Evolutionary conservation across 768 basidiomycete species (phyloP), one percentile per base, ranked within the genome.

Genomic region (Auricularia cornea): DNA sequence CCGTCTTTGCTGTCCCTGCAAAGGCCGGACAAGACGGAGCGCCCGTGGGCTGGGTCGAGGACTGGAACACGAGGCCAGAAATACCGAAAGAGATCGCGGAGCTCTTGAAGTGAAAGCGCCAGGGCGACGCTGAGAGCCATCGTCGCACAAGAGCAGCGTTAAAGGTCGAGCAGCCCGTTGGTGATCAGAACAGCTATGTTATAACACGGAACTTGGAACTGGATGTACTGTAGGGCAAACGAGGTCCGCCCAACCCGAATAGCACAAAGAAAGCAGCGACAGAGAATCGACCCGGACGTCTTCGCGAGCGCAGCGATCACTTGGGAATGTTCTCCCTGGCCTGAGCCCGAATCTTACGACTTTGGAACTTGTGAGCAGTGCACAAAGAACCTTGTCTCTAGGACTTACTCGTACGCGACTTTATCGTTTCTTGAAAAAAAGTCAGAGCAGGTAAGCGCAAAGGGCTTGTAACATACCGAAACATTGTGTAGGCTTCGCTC

Each of bases 401-500:
- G 12, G 20, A 80, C 87, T 76, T 71, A 92, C 92, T 97, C 93
- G 70, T 98, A 98, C 31, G 93, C 94, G 23, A 80, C 77, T 70
- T 91, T 92, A 78, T 98, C 96, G 71, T 95, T 98, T 80, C 95
- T 97, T 32, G 14, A 26, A 54, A 10, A n/a, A 64, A 71, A 33
- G 71, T 61, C 44, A 52, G 62, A 52, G 40, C 35, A 59, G 26
- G 38, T 40, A 32, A 59, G 12, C 60, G 65, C 23, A 38, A 12
- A 40, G 48, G 5, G 62, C 38, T 28, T 18, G 26, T n/a, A 26
- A 79, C 93, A 70, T 69, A 96, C 95, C 96, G 97, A 83, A 94
- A 98, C 88, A 97, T 91, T 33, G 93, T 95, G 75, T 98, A 98
- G 12, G 97, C 97, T 69, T 98, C 96, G 62, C 94, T 94, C 73